Percentiles rank a stretch among this genome's conserved stretches.
phyloP scores from a whole-genome alignment of 345 rosid species.

The Salix caprea region DNA sequence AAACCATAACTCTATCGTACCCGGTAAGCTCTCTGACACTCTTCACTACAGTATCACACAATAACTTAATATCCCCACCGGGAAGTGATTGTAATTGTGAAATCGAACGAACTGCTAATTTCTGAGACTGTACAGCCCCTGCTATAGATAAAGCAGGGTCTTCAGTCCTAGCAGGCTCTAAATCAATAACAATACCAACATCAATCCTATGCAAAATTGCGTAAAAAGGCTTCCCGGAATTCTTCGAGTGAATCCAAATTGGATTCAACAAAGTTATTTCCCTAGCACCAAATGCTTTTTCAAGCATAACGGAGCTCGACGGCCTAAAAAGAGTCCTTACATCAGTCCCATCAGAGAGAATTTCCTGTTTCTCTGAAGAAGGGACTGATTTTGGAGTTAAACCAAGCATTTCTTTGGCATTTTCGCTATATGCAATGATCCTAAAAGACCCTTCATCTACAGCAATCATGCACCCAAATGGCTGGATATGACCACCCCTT shows the following conservation, averaged over 20 bases:
- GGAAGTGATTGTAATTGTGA: conserved; percentile 87
- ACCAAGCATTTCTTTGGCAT: conserved; percentile 87
- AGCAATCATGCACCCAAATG: conserved; percentile 87
- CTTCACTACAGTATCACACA: conserved; percentile 89
- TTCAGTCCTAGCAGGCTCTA: conserved; percentile 90
- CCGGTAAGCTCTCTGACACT: conserved; percentile 88
- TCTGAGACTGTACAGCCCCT: conserved; percentile 97
- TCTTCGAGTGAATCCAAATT: conserved; percentile 81
- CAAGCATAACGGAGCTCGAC: conserved; percentile 56
- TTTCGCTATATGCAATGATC: conserved; percentile 74
- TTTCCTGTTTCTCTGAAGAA: conserved; percentile 62
- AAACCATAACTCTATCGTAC: conserved; percentile 95
- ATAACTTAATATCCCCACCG: conserved; percentile 78
- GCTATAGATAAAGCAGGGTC: conserved; percentile 96
- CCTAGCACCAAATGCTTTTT: conserved; percentile 77
- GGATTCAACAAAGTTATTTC: conserved; percentile 92
- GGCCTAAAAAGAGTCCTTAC: conserved; percentile 63
- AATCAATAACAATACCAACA: conserved; percentile 93
- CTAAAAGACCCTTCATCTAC: conserved; percentile 65
- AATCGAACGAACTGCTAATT: conserved; percentile 87
- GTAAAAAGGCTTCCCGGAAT: conserved; percentile 78
- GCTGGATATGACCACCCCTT: conserved; percentile 86
- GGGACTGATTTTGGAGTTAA: conserved; percentile 82
- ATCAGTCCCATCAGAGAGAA: conserved; percentile 62
- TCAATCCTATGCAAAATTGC: conserved; percentile 90